These are phyloP conservation scores for Mikania micrantha DNA, from an alignment of 129 eudicot genomes.

Conservation along the genomic window DNA sequence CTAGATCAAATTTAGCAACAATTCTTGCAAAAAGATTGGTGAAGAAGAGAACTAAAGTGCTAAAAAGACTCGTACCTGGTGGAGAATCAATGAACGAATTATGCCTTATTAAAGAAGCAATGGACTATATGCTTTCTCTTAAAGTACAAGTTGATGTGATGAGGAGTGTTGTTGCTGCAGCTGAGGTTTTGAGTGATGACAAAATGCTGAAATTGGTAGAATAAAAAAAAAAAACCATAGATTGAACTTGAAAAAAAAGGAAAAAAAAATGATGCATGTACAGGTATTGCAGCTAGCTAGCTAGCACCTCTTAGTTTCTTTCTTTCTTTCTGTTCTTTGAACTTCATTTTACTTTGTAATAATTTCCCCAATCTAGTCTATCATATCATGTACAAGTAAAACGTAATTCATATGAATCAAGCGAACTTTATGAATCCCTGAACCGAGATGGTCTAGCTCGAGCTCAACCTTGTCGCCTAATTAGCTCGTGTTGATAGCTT, in stretches of 20 bases:
- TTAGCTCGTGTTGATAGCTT: not conserved
- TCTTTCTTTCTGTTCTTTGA: slow-evolving; percentile 3
- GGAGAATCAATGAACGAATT: slow-evolving; percentile 62
- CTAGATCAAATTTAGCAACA: slow-evolving; percentile 21
- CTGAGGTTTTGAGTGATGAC: slow-evolving; percentile 22
- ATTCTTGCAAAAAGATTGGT: slow-evolving; percentile 54
- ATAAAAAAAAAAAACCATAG: not conserved
- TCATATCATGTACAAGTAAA: not conserved
- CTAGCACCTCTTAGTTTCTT: slow-evolving; percentile 16
- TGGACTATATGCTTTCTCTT: slow-evolving; percentile 62
- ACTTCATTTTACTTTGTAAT: not conserved
- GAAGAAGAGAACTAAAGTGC: slow-evolving; percentile 56
- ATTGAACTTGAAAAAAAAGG: slow-evolving; percentile 7
- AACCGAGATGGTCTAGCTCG: not conserved
- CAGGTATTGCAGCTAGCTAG: slow-evolving; percentile 21
- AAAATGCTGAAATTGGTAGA: slow-evolving; percentile 10
- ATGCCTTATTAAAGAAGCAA: slow-evolving; percentile 55
- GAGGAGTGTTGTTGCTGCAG: slow-evolving; percentile 47
- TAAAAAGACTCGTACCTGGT: slow-evolving; percentile 73
- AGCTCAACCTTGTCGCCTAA: not conserved
- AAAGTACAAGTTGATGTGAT: slow-evolving; percentile 74
- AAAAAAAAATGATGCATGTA: slow-evolving; percentile 19
- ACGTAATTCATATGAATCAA: not conserved
- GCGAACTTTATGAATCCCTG: not conserved
- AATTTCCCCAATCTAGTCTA: not conserved